Evolutionary conservation across 106 monocot species (phyloP), one percentile per base, ranked within the genome.

Genomic region (Apostasia ramifera): DNA sequence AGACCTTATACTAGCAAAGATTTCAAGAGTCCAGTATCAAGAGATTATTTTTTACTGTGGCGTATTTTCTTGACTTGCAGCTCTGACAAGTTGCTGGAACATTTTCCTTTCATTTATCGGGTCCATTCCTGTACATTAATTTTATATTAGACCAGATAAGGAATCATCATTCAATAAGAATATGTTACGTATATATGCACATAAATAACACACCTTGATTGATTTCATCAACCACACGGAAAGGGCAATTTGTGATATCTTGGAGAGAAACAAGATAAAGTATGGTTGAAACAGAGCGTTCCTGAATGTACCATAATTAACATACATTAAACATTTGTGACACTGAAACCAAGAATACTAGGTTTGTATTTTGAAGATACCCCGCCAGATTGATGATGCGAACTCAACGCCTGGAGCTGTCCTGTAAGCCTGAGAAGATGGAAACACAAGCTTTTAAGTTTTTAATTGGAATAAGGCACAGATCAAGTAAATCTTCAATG

Each of bases 71-170:
- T 90, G 92, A 57, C 92, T 98, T 8, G 97, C 89, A 49, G 97
- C 97, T 72, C 92, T 82, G 44, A 98, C 97, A 63, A 98, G 97
- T 67, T 98, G 97, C 68, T 98, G 97, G 73, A 98, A 98, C 97
- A 98, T 98, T 66, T 98, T 98, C 61, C 97, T 83, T 75, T 98
- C 97, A 57, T 98, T 98, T 71, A 98, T 83, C 2, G 90, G 97
- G 68, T 98, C 97, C 97, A 98, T 98, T 44, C 97, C 97, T 98
- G 38, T 68, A 15, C 8, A 60, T 13, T 59, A 67, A 15, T 65
- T 48, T 2, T 49, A 65, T 15, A 26, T 65, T 13, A 48, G 14
- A 65, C 4, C 14, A 47, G 2, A 47, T 15, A 7, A 1, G 46
- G 15, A 45, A 26, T 2, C 57, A 59, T 40, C 40, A 7, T 3